A percentile compares a stretch with the other conserved stretches of the same genome.
phyloP scores from a whole-genome alignment of 805 yeast genomes.

The Saccharomycopsis sp. region DNA sequence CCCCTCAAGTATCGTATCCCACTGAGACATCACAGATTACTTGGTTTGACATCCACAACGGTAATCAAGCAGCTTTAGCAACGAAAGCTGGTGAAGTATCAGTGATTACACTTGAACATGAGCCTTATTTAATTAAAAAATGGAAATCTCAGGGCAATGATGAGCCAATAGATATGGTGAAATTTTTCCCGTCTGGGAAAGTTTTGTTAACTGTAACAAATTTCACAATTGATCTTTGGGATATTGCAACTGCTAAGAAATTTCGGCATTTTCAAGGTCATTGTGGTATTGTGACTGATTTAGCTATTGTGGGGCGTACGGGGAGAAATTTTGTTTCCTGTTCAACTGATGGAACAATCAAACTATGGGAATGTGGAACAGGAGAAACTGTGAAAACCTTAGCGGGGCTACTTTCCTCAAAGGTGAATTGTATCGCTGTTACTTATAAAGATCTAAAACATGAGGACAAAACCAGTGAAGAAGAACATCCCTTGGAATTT shows the following conservation, averaged over 20 bases:
- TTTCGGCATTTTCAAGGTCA: slow-evolving; percentile 50
- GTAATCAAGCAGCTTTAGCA: too few relatives aligned
- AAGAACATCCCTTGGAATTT: slow-evolving; percentile 34
- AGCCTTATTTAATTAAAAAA: neutral
- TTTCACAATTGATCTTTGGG: slow-evolving; percentile 56
- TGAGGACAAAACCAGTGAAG: slow-evolving; percentile 1
- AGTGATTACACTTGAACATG: too few relatives aligned
- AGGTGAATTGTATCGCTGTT: slow-evolving; percentile 26
- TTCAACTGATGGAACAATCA: slow-evolving; percentile 47
- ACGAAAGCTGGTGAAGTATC: too few relatives aligned
- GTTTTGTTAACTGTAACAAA: slow-evolving; percentile 58
- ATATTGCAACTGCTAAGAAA: slow-evolving; percentile 37
- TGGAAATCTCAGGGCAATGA: slow-evolving; percentile 1
- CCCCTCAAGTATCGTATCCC: too few relatives aligned
- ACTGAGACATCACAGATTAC: neutral
- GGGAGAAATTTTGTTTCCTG: slow-evolving; percentile 63
- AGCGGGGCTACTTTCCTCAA: slow-evolving; percentile 29
- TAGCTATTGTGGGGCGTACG: slow-evolving; percentile 43
- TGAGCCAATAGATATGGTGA: slow-evolving; percentile 3
- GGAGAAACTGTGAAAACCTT: slow-evolving; percentile 40
- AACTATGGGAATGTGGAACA: slow-evolving; percentile 64
- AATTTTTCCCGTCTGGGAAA: slow-evolving; percentile 57
- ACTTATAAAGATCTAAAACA: neutral
- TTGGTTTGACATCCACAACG: slow-evolving; percentile 5
- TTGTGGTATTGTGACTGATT: slow-evolving; percentile 39